Evolutionary conservation across 768 basidiomycete species (phyloP).

Genomic region (Mycena vitilis): DNA sequence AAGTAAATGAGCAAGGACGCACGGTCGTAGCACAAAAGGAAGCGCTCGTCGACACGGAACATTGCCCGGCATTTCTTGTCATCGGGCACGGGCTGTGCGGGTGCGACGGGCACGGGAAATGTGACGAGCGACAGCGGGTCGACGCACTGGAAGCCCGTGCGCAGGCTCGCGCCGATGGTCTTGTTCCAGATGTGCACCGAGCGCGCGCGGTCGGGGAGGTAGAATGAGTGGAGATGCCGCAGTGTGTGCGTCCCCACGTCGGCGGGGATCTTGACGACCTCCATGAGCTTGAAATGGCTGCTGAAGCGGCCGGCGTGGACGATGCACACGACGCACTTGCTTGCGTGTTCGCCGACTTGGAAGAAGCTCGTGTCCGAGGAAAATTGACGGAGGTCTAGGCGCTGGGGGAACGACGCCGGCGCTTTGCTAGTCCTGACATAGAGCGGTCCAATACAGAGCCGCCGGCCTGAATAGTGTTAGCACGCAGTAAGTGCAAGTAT

Average conservation of each 20-base stretch:
- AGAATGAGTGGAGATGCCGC: slow-evolving; percentile 30
- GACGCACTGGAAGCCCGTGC: slow-evolving; percentile 33
- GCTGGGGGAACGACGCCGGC: slow-evolving; percentile 11
- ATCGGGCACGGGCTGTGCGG: slow-evolving; percentile 8
- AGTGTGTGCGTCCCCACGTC: slow-evolving; percentile 1
- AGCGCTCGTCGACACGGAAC: slow-evolving; percentile 34
- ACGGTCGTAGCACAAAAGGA: slow-evolving; percentile 35
- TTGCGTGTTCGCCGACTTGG: slow-evolving; percentile 25
- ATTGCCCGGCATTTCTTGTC: slow-evolving; percentile 31
- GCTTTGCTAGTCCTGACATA: slow-evolving; percentile 20
- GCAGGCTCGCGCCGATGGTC: slow-evolving; percentile 28
- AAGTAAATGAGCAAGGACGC: not conserved
- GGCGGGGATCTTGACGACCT: not conserved
- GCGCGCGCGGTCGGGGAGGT: slow-evolving; percentile 34
- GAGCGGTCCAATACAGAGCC: slow-evolving; percentile 26
- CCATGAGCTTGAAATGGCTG: slow-evolving; percentile 34
- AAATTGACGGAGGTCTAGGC: slow-evolving; percentile 5
- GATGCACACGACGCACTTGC: slow-evolving; percentile 31
- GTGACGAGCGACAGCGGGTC: slow-evolving; percentile 32
- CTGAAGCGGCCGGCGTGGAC: slow-evolving; percentile 28
- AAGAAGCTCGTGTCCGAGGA: slow-evolving; percentile 32
- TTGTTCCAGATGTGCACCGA: slow-evolving; percentile 36
- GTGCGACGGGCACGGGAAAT: slow-evolving; percentile 30
- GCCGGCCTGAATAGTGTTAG: slow-evolving; percentile 16
- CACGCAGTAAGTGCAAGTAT: not conserved